Evolutionary conservation across 2,329 filamentous ascomycete species (phyloP).

Genomic region (Rachicladosporium sp.): DNA sequence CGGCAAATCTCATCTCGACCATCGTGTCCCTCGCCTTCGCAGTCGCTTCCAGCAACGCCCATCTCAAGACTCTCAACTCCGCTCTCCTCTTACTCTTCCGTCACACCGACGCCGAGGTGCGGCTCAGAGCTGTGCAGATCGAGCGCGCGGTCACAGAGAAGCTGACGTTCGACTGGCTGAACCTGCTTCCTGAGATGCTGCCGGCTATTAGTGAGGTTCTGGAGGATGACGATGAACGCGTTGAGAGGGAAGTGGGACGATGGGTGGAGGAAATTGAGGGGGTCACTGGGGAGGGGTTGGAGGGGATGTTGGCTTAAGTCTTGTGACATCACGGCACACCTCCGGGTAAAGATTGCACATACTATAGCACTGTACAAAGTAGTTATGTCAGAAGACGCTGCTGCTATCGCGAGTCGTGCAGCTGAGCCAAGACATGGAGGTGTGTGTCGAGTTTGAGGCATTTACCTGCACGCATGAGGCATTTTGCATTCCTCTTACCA

Average conservation of each 20-base stretch:
- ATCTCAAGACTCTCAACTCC: constrained; percentile 80
- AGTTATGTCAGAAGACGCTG: too few species aligned
- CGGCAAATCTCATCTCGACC: constrained; percentile 50
- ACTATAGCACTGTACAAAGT: too few species aligned
- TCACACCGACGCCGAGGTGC: constrained; percentile 55
- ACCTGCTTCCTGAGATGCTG: constrained; percentile 85
- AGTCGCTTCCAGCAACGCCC: constrained; percentile 71
- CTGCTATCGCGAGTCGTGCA: too few species aligned
- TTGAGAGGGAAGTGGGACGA: constrained; percentile 76
- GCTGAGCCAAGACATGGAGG: too few species aligned
- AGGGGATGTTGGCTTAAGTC: constrained; percentile 57
- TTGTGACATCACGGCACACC: too few species aligned
- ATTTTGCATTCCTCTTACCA: too few species aligned
- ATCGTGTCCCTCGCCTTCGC: constrained; percentile 62
- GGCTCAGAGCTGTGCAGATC: constrained; percentile 70
- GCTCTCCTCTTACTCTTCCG: constrained; percentile 67
- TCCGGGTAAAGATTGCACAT: too few species aligned
- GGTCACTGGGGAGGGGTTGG: constrained; percentile 78
- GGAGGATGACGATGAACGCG: constrained; percentile 89
- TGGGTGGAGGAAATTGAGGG: constrained; percentile 89
- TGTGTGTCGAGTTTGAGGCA: too few species aligned
- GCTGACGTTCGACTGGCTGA: constrained; percentile 87
- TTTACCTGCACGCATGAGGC: too few species aligned
- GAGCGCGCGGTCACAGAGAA: constrained; percentile 58
- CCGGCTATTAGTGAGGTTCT: constrained; percentile 91